Evolutionary conservation across 345 rosid genomes (phyloP).

Genomic region (Cochlearia excelsa): DNA sequence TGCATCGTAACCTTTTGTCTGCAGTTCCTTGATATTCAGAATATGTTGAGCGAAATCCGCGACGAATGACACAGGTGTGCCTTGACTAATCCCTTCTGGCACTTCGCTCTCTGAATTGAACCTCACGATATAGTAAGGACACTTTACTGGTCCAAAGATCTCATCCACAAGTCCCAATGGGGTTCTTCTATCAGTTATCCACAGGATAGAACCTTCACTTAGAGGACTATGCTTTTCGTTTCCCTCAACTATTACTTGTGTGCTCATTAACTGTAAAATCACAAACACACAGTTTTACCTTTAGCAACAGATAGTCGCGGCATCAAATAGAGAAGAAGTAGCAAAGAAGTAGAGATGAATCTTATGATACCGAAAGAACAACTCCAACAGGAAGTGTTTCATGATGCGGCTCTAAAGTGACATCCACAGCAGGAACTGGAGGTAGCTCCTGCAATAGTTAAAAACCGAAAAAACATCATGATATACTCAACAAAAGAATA

Average conservation of each 20-base stretch:
- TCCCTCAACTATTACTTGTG: slow-evolving; percentile 89
- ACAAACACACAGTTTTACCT: slow-evolving; percentile 13
- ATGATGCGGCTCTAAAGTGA: slow-evolving; percentile 62
- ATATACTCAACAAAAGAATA: neutral
- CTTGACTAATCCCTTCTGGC: slow-evolving; percentile 59
- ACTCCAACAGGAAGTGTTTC: slow-evolving; percentile 71
- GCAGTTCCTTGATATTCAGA: slow-evolving; percentile 63
- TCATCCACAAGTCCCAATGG: slow-evolving; percentile 87
- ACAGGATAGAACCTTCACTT: slow-evolving; percentile 76
- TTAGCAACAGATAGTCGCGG: slow-evolving; percentile 11
- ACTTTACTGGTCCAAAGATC: slow-evolving; percentile 90
- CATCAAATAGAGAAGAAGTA: slow-evolving; percentile 20
- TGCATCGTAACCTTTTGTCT: slow-evolving; percentile 94
- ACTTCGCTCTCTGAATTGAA: slow-evolving; percentile 87
- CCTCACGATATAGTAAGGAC: slow-evolving; percentile 80
- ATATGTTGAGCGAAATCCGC: slow-evolving; percentile 73
- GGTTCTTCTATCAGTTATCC: slow-evolving; percentile 65
- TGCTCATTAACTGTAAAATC: slow-evolving; percentile 52
- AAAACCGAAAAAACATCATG: neutral
- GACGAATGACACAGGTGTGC: slow-evolving; percentile 66
- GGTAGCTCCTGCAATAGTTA: slow-evolving; percentile 61
- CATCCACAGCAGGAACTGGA: slow-evolving; percentile 69
- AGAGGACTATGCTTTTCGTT: slow-evolving; percentile 74
- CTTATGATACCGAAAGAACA: slow-evolving; percentile 60
- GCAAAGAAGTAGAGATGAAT: slow-evolving; percentile 2